Percentiles rank a stretch among this genome's conserved stretches.
These are phyloP conservation scores for Sedum album DNA, from an alignment of 164 flowering plant genomes.

Conservation along the genomic window DNA sequence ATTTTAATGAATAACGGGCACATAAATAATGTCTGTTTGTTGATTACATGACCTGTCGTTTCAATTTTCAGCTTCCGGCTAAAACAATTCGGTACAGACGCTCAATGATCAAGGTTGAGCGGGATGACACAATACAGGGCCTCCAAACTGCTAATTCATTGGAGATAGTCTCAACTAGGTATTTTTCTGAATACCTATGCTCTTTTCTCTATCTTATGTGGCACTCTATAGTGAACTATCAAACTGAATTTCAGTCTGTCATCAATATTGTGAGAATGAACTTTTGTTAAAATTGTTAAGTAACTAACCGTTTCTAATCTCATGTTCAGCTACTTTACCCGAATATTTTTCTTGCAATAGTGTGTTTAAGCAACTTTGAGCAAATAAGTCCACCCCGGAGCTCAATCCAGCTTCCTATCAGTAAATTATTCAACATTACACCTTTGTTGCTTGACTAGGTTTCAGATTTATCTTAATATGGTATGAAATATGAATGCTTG, in stretches of 20 bases:
- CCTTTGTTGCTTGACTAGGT: not conserved
- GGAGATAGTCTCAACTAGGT: slow-evolving; percentile 70
- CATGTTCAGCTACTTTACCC: not conserved
- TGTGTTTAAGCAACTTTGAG: not conserved
- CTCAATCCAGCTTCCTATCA: not conserved
- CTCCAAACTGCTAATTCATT: slow-evolving; percentile 39
- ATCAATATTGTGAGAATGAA: not conserved
- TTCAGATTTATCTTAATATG: not conserved
- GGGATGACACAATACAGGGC: slow-evolving; percentile 26
- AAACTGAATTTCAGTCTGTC: not conserved
- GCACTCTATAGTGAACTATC: not conserved
- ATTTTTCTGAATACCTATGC: slow-evolving; percentile 9
- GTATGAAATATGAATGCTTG: not conserved
- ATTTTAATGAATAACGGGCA: not conserved
- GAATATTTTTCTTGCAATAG: not conserved
- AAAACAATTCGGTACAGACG: slow-evolving; percentile 56
- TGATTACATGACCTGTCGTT: not conserved
- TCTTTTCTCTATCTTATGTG: not conserved
- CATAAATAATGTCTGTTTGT: not conserved
- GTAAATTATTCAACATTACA: not conserved
- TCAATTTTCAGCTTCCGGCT: slow-evolving; percentile 41
- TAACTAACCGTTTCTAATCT: not conserved
- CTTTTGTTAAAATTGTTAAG: not conserved
- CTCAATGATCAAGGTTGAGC: slow-evolving; percentile 73
- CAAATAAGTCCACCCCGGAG: not conserved